Conservation (phyloP, 345 rosid genomes). For the Heritiera fomes region DNA sequence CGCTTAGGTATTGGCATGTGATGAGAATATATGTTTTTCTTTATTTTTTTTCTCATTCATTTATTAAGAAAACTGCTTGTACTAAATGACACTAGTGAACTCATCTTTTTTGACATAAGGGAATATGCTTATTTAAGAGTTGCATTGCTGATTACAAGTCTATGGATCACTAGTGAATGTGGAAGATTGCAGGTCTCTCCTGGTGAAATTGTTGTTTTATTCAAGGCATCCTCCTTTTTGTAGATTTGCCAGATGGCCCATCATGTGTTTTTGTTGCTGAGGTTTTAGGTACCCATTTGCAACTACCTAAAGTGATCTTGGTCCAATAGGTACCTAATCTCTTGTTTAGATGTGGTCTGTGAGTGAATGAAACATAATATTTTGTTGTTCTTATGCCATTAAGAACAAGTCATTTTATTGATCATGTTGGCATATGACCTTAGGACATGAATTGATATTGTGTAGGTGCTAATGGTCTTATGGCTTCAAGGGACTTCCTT, state of each 20-base stretch:
- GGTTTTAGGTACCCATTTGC: constrained; percentile 64
- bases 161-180: constrained; percentile 90
- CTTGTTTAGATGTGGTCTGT: constrained; percentile 18
- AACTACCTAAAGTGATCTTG: too few relatives aligned
- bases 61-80: background rate
- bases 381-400: background rate
- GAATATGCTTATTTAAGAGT: background rate
- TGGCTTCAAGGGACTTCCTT: constrained; percentile 87
- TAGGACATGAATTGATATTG: constrained; percentile 18
- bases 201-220: constrained; percentile 80
- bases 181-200: constrained; percentile 81
- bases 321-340: background rate
- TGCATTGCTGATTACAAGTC: constrained; percentile 38
- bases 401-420: background rate
- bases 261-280: constrained; percentile 91
- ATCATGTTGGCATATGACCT: constrained; percentile 8
- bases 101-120: background rate
- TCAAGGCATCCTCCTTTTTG: constrained; percentile 78
- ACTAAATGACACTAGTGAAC: background rate
- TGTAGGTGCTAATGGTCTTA: constrained; percentile 88
- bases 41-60: background rate
- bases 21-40: background rate
- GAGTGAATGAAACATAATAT: background rate
- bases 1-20: background rate
- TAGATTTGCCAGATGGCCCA: constrained; percentile 81